phyloP scores from a whole-genome alignment of 192 early-diverging fungal species.

The Phycomyces blakesleeanus region DNA sequence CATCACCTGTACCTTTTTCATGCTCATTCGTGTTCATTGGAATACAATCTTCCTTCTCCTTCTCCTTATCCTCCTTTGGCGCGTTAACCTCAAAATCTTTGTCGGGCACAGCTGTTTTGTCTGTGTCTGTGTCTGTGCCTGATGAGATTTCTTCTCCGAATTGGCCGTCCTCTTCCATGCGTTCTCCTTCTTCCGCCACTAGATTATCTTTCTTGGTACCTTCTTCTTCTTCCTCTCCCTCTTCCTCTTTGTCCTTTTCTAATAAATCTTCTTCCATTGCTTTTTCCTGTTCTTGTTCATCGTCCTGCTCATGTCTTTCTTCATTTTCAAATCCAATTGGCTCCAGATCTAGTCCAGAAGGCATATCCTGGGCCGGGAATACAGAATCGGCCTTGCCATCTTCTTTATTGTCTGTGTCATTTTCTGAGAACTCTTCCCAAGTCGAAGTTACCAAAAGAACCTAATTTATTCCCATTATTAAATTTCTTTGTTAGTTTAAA shows the following conservation, averaged over 20 bases:
- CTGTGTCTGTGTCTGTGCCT: neutral
- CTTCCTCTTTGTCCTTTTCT: neutral
- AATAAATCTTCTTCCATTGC: neutral
- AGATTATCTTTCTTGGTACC: neutral
- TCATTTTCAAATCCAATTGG: neutral
- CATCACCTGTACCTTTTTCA: no score
- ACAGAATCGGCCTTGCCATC: neutral
- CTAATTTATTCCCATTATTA: no score
- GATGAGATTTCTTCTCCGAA: neutral
- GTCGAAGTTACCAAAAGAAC: slow-evolving; percentile 16
- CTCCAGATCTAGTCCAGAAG: neutral
- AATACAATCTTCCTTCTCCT: no score
- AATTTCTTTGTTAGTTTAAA: no score
- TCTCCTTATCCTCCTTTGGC: no score
- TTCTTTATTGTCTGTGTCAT: neutral
- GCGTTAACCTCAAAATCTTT: no score
- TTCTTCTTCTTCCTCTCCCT: neutral
- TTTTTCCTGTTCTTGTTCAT: neutral
- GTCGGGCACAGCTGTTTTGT: no score
- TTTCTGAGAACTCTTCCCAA: slow-evolving; percentile 13
- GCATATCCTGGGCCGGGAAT: neutral
- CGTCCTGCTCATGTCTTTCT: neutral
- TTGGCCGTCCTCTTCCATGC: no score
- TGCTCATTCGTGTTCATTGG: no score
- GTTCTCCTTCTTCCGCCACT: neutral